These are phyloP conservation scores for Physcomitrium patens DNA, from an alignment of 225 moss, liverwort and hornwort species.

Conservation along the genomic window DNA sequence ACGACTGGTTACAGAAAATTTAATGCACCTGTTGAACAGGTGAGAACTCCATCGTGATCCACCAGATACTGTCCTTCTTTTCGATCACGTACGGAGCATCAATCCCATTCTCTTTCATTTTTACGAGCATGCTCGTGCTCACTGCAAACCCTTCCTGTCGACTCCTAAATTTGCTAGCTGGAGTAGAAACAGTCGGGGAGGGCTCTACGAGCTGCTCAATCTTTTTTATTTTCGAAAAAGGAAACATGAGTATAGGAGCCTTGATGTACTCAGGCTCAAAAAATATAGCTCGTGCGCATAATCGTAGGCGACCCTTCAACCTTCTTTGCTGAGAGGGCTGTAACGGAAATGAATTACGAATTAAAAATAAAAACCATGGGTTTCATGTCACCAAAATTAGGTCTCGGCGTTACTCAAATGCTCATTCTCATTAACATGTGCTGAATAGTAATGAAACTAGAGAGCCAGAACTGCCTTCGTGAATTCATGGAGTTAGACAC, in stretches of 20 bases:
- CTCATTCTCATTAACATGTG: not conserved
- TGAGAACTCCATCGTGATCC: constrained; percentile 92
- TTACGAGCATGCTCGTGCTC: constrained; percentile 53
- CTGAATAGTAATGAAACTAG: not conserved
- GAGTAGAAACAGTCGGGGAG: constrained; percentile 37
- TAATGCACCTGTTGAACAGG: constrained; percentile 76
- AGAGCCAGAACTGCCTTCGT: not conserved
- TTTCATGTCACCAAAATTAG: not conserved
- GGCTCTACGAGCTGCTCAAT: constrained; percentile 62
- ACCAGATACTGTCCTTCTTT: constrained; percentile 83
- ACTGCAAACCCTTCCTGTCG: constrained; percentile 62
- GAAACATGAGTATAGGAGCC: constrained; percentile 65
- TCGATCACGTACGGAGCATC: constrained; percentile 87
- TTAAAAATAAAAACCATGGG: not conserved
- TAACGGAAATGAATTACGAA: not conserved
- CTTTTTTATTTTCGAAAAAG: constrained; percentile 52
- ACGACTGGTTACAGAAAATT: constrained; percentile 12
- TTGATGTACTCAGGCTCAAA: constrained; percentile 69
- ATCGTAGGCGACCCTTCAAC: constrained; percentile 64
- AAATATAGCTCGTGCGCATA: constrained; percentile 66
- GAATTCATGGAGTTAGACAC: not conserved
- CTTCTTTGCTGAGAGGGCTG: constrained; percentile 60
- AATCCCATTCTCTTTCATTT: constrained; percentile 67
- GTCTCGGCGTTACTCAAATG: not conserved
- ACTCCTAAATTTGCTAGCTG: constrained; percentile 51